Evolutionary conservation across 768 basidiomycete genomes (phyloP), one percentile per base, ranked within the genome.

Genomic region (Boletus rubropictus): DNA sequence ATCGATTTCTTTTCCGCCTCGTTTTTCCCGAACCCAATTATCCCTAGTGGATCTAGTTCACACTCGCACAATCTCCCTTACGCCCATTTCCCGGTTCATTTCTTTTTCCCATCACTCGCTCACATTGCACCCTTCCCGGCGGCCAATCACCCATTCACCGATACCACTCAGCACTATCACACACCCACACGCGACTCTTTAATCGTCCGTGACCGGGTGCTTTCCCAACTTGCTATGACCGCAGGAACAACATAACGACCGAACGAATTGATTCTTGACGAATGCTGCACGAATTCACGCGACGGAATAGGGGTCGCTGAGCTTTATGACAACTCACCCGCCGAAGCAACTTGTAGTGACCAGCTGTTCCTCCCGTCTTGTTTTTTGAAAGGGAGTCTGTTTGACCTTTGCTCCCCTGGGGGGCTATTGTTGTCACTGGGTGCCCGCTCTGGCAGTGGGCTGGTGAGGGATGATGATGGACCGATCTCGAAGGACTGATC

Each of bases 261-360:
- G 56, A 65, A 52, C 53, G 63, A 67, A 61, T 45, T 40, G 48
- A 65, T 67, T 69, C 65, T 69, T 63, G 67, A 67, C 61, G 63
- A 67, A 66, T 56, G 49, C 28, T 63, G 41, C 14, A 67, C 52
- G 60, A 66, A 53, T 47, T 58, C 60, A 60, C 42, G 41, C 63
- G 46, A 65, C 51, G 51, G 63, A 62, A 53, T 38, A 53, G 59
- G 44, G 46, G 45, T 48, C 48, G 46, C 58, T 59, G 48, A 58
- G 53, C 42, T 49, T 54, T 32, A 52, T 44, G 52, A 52, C 39
- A 21, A 42, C 53, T 57, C 58, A 44, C 54, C 52, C 54, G 39
- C 28, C n/a, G 51, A 52, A 31, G 41, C 58, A 40, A 48, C 44
- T 7, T 25, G 14, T 32, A 18, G 48, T 29, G 42, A 52, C 40